Base-by-base conservation (phyloP, 441 rosid genomes). In the Croton setiger region DNA sequence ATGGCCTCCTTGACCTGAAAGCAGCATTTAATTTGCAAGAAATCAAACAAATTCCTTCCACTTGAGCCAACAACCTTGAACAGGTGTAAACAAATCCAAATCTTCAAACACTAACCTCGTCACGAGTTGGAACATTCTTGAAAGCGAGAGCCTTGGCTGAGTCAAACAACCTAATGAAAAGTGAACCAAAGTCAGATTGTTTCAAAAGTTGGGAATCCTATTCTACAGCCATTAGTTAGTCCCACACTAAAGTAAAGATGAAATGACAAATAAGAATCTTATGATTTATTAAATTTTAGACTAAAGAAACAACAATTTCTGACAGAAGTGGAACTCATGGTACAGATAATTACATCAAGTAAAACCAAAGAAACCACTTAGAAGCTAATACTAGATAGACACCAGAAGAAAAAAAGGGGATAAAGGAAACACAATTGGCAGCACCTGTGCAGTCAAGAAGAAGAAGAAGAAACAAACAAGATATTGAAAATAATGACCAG, bases 91-190 rank as follows among this genome's bases (percentile, higher is more conserved):
- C 54, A 54, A 60, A 64, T 54, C 7, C 0, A 53, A 67, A 64
- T 70, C 59, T 63, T 55, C 67, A 62, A 20, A 66, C 31, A 49
- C 78, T 76, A 35, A 87, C 96, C 88, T 88, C 88, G 53, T 86
- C 87, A 5, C 85, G 86, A 60, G 89, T 80, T 27, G 96, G 96
- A 72, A 92, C 88, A 80, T 90, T 90, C 60, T 68, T 63, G 80
- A 92, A 92, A 83, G 96, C 96, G 63, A 92, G 80, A 79, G 95
- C 98, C 84, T 87, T 92, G 53, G 98, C 89, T 13, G 96, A 92
- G 81, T 92, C 98, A 73, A 82, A 85, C 86, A 92, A 23, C 88
- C 96, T 92, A 63, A 69, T 51, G 14, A 53, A 59, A 72, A 23
- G 47, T 54, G 67, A 64, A 56, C n/a, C 60, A 41, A 55, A 68